Base-by-base conservation (phyloP, 1,284 basidiomycete genomes). In the Coniophora puteana region DNA sequence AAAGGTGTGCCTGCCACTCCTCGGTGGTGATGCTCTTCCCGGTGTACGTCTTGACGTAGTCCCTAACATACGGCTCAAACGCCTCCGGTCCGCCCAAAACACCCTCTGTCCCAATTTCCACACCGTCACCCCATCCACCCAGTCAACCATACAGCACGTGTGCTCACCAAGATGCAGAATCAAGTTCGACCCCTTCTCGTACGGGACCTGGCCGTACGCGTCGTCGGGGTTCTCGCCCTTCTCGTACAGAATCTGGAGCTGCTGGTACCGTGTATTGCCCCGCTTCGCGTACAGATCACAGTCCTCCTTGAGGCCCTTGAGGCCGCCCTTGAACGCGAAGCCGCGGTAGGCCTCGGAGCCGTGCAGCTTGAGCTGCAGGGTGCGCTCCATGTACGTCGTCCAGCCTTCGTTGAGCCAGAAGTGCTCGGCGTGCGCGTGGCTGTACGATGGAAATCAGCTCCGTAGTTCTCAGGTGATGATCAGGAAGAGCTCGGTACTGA, bases 401-500 rank as follows among this genome's bases (percentile, higher is more conserved):
- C 90, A 96, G 25, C 92, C 81, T 65, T 93, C 91, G 61, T 93
- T 94, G 36, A 94, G 77, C 91, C 91, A 95, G 69, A 94, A 94
- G 60, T 90, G 86, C 4, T 74, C 74, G 3, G 82, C 76, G 43
- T 87, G 60, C 1, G 80, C 78, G 44, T 86, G 83, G 0, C 80
- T 85, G 47, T n/a, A 25, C 52, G 17, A 49, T 57, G 16, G n/a
- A 63, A 51, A 50, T 58, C 32, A 21, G n/a, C n/a, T n/a, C n/a
- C n/a, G n/a, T n/a, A n/a, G n/a, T n/a, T n/a, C n/a, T n/a, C n/a
- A n/a, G n/a, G n/a, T 38, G 11, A 49, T 29, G 14, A 18, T 8
- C 48, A 36, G 34, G 21, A 13, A 43, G 30, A 29, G 20, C 11
- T 18, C 17, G 8, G 36, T n/a, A 67, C 78, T 45, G 55, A 85